A percentile compares a stretch with the other conserved stretches of the same genome.
phyloP scores from a whole-genome alignment of 1,284 basidiomycete species.

The Sporisorium scitamineum region DNA sequence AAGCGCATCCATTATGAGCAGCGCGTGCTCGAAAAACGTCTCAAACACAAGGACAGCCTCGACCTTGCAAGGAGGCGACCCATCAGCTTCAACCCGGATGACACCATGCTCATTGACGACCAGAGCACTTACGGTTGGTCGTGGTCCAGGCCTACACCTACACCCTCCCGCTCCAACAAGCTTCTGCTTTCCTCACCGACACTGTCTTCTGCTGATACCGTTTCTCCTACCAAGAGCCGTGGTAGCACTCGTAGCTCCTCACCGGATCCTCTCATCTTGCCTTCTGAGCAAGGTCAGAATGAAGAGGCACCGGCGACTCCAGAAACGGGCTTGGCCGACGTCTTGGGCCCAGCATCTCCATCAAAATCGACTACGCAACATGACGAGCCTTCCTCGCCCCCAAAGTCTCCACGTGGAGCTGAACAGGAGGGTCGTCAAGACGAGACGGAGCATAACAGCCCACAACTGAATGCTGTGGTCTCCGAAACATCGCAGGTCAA shows the following conservation, averaged over 20 bases:
- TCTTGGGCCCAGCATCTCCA: background rate
- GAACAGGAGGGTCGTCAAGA: background rate
- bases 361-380: background rate
- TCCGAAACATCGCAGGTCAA: background rate
- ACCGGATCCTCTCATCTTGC: background rate
- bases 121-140: conserved; percentile 26
- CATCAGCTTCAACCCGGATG: conserved; percentile 52
- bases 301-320: background rate
- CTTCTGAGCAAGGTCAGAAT: background rate
- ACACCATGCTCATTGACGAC: conserved; percentile 48
- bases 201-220: background rate
- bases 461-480: background rate
- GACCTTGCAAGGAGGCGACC: conserved; percentile 41
- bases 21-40: conserved; percentile 40
- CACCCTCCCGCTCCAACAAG: conserved; percentile 3
- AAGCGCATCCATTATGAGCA: conserved; percentile 51
- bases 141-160: conserved; percentile 24
- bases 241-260: conserved; percentile 12
- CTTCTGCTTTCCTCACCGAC: conserved; percentile 13
- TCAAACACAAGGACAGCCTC: conserved; percentile 52
- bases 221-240: conserved; percentile 20
- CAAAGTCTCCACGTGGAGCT: background rate
- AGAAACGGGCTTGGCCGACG: background rate
- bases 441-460: background rate
- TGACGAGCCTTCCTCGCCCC: background rate